These are phyloP conservation scores for Allantophomopsis lycopodina DNA, from an alignment of 2,329 filamentous ascomycete species.

Conservation along the genomic window DNA sequence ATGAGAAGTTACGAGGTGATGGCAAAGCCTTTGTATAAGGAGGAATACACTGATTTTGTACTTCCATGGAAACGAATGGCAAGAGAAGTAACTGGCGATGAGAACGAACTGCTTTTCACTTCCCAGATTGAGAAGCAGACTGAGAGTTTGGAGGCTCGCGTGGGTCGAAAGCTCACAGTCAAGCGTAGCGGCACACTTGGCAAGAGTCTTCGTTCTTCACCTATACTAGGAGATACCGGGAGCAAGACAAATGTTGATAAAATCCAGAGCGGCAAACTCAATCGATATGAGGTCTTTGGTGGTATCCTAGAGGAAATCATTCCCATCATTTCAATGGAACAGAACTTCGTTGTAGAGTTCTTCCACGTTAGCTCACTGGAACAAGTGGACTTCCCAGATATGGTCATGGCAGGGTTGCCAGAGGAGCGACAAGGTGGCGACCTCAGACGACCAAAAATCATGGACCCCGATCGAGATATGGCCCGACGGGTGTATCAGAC, in stretches of 20 bases:
- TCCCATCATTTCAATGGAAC: conserved; percentile 78
- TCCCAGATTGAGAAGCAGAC: conserved; percentile 73
- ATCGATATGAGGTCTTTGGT: conserved; percentile 71
- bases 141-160: conserved; percentile 61
- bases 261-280: conserved; percentile 47
- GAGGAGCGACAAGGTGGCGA: conserved; percentile 59
- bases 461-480: conserved; percentile 79
- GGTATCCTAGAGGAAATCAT: conserved; percentile 70
- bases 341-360: conserved; percentile 94
- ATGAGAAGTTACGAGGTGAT: conserved; percentile 71
- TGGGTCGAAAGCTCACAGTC: conserved; percentile 82
- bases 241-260: conserved; percentile 38
- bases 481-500: conserved; percentile 73
- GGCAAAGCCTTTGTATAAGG: conserved; percentile 63
- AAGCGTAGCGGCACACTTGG: conserved; percentile 85
- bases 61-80: conserved; percentile 69
- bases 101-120: conserved; percentile 78
- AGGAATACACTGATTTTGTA: conserved; percentile 67
- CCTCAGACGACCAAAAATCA: conserved; percentile 58
- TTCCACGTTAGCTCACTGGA: conserved; percentile 88
- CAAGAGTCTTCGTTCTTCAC: conserved; percentile 47
- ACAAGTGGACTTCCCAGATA: conserved; percentile 70
- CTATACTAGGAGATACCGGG: conserved; percentile 46
- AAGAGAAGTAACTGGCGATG: conserved; percentile 62
- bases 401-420: conserved; percentile 52